Base-by-base conservation (phyloP, 192 early-diverging fungal species). In the Allomyces macrogynus region DNA sequence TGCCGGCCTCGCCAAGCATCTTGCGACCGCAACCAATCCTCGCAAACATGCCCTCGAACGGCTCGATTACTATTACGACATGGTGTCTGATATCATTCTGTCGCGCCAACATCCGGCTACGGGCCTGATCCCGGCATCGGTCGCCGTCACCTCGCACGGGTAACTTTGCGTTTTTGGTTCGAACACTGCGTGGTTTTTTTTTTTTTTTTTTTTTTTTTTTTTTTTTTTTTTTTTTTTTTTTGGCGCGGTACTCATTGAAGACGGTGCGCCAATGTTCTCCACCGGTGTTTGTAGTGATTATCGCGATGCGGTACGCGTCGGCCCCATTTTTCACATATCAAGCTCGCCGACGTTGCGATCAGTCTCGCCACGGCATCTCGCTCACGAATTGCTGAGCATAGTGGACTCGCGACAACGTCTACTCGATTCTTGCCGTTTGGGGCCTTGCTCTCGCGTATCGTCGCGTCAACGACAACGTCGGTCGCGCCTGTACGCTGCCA, bases 121-220 rank as follows among this genome's bases (percentile, higher is more conserved):
- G 14, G 90, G 90, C 22, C 76, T 92, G 74, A 90, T 92, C 63
- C 90, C 88, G 10, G 90, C 90, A 12, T 89, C 87, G 3, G 86
- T 89, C 18, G 90, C 90, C 26, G 81, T 92, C 23, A 92, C 88
- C 10, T 85, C 80, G 2, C 90, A 92, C 68, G 90, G 90, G 26
- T 84, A 92, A n/a, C n/a, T n/a, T n/a, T n/a, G n/a, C n/a, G n/a
- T n/a, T n/a, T n/a, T n/a, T n/a, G n/a, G n/a, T n/a, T n/a, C n/a
- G n/a, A n/a, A n/a, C n/a, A n/a, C n/a, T n/a, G n/a, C n/a, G n/a
- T n/a, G n/a, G n/a, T n/a, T n/a, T n/a, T n/a, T n/a, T n/a, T n/a
- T n/a, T n/a, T n/a, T n/a, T n/a, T n/a, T n/a, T n/a, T n/a, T n/a
- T n/a, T n/a, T n/a, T n/a, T n/a, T n/a, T n/a, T n/a, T n/a, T n/a